These are phyloP conservation scores for Fusarium guadeloupense DNA, from an alignment of 2,329 filamentous ascomycete species.

Conservation along the genomic window DNA sequence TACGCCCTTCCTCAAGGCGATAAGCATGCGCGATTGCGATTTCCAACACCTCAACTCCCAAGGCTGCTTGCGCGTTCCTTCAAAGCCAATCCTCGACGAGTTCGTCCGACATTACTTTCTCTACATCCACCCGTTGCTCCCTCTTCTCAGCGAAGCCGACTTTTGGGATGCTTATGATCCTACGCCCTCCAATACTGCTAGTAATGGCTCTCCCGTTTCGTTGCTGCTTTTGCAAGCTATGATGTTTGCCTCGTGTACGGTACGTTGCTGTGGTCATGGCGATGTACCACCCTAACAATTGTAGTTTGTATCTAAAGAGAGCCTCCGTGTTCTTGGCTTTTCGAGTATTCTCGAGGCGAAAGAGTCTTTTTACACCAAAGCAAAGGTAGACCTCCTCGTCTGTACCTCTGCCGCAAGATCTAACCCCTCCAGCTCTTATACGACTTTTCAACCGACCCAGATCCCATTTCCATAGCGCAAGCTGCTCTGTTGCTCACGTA, in stretches of 20 bases:
- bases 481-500: conserved; percentile 28
- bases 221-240: conserved; percentile 31
- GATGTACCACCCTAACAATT: neutral
- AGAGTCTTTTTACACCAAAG: conserved; percentile 33
- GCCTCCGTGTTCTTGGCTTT: conserved; percentile 26
- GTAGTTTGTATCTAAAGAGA: conserved; percentile 26
- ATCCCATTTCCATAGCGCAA: conserved; percentile 32
- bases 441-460: conserved; percentile 31
- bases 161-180: conserved; percentile 32
- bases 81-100: conserved; percentile 33
- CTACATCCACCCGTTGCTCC: conserved; percentile 31
- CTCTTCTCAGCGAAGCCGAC: conserved; percentile 30
- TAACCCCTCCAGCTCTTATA: conserved; percentile 23
- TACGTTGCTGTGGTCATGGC: neutral
- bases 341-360: conserved; percentile 27
- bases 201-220: conserved; percentile 18
- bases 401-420: neutral
- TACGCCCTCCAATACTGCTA: neutral
- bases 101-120: conserved; percentile 34
- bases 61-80: conserved; percentile 30
- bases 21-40: conserved; percentile 30
- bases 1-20: conserved; percentile 26
- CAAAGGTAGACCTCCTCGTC: conserved; percentile 13
- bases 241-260: conserved; percentile 36
- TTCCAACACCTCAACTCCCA: conserved; percentile 20